phyloP scores from a whole-genome alignment of 2,329 filamentous ascomycete genomes.

The Verticillium zaregamsianum region DNA sequence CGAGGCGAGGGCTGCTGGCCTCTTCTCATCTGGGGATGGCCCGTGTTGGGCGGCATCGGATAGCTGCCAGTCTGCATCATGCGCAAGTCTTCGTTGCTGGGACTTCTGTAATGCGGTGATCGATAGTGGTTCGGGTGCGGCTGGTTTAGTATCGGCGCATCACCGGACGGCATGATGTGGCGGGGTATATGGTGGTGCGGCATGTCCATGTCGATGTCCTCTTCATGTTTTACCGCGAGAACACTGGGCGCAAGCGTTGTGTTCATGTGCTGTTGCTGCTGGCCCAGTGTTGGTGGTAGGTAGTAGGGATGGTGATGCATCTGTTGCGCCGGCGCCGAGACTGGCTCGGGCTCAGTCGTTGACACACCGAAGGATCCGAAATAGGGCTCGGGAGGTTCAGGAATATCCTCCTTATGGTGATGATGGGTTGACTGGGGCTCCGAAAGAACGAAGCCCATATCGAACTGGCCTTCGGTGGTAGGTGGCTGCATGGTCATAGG shows the following conservation, averaged over 20 bases:
- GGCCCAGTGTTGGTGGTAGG: neutral
- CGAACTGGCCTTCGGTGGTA: constrained; percentile 30
- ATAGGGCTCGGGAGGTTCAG: constrained; percentile 30
- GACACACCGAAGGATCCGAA: constrained; percentile 32
- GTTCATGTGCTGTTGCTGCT: neutral
- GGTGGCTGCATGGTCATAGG: constrained; percentile 37
- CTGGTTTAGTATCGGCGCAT: neutral
- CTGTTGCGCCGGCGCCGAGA: constrained; percentile 7
- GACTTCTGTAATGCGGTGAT: neutral
- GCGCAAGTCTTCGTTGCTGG: neutral
- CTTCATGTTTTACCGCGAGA: constrained; percentile 1
- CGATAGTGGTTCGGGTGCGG: neutral
- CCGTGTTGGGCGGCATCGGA: neutral
- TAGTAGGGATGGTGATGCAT: constrained; percentile 13
- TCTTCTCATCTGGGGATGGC: neutral
- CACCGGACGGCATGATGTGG: neutral
- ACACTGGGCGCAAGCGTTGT: constrained; percentile 1
- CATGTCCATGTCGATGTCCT: neutral
- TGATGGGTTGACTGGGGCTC: constrained; percentile 18
- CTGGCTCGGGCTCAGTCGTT: neutral
- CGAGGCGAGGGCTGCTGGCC: neutral
- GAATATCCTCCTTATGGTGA: constrained; percentile 26
- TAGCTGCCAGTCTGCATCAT: neutral
- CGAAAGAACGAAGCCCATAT: constrained; percentile 32
- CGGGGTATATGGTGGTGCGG: neutral